These are phyloP conservation scores for Glycine soja DNA, from an alignment of 306 rosid species.

Conservation along the genomic window DNA sequence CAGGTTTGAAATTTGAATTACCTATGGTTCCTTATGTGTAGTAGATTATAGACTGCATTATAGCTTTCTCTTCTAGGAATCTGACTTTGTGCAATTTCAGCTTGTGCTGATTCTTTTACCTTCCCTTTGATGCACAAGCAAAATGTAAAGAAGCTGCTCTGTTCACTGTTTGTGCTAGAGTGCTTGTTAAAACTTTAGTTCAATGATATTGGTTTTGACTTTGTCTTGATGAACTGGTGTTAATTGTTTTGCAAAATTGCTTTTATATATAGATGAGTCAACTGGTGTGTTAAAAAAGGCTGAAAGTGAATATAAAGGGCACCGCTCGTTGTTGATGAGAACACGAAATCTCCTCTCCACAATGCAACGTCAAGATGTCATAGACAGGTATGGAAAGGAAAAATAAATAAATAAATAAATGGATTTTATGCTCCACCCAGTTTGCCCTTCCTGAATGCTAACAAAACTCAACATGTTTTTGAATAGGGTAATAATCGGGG, in stretches of 20 bases:
- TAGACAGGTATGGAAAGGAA: conserved; percentile 68
- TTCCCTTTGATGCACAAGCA: not conserved
- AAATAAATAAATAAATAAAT: not conserved
- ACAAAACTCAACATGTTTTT: not conserved
- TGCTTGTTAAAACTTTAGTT: conserved; percentile 26
- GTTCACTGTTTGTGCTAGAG: not conserved
- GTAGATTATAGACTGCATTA: not conserved
- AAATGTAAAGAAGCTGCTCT: conserved; percentile 11
- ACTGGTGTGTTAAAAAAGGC: conserved; percentile 82
- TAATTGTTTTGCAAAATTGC: conserved; percentile 40
- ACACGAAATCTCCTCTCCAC: conserved; percentile 86
- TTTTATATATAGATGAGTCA: conserved; percentile 72
- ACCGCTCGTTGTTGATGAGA: conserved; percentile 77
- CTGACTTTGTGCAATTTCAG: not conserved
- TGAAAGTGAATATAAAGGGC: conserved; percentile 93
- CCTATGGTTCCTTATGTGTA: not conserved
- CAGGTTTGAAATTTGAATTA: not conserved
- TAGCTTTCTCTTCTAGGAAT: conserved; percentile 6
- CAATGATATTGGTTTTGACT: conserved; percentile 31
- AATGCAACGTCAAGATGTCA: conserved; percentile 94
- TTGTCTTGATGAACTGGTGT: not conserved
- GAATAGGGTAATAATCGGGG: conserved; percentile 73
- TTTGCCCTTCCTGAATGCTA: not conserved
- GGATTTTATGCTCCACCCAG: not conserved
- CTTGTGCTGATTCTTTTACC: not conserved